A percentile compares a stretch with the other conserved stretches of the same genome.
phyloP scores from a whole-genome alignment of 169 alveolate genomes.

The Neospora caninum region DNA sequence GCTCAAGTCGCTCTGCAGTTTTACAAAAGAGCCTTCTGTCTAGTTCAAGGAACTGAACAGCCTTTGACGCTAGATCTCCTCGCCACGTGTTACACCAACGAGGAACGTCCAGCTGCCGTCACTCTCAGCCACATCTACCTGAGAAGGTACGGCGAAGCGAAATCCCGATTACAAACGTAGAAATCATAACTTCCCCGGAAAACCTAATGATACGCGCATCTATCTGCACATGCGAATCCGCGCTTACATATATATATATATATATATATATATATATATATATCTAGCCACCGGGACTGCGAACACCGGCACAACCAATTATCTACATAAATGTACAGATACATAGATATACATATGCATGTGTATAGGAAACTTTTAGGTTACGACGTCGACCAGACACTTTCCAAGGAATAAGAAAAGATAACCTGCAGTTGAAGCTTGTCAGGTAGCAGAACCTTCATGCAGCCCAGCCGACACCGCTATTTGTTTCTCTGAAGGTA shows the following conservation, averaged over 20 bases:
- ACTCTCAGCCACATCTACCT: constrained; percentile 22
- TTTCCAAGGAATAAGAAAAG: no score
- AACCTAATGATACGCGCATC: background rate
- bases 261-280: background rate
- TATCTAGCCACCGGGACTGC: background rate
- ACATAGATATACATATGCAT: background rate
- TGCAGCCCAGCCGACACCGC: no score
- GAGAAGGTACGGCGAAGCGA: background rate
- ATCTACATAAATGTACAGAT: background rate
- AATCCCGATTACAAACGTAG: background rate
- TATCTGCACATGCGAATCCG: background rate
- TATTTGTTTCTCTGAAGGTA: no score
- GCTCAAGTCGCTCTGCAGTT: background rate
- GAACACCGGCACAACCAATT: background rate
- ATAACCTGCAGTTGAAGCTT: no score
- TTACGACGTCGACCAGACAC: no score
- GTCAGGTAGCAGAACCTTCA: no score
- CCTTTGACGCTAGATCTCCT: constrained; percentile 28
- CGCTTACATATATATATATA: no score
- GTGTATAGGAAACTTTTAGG: background rate
- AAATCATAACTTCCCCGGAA: no score
- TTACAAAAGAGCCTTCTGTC: background rate
- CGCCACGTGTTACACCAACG: constrained; percentile 10
- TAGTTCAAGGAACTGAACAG: background rate
- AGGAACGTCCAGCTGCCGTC: background rate